A percentile compares a stretch with the other conserved stretches of the same genome.
phyloP scores from a whole-genome alignment of 345 rosid genomes.

The Citrus cavaleriei region DNA sequence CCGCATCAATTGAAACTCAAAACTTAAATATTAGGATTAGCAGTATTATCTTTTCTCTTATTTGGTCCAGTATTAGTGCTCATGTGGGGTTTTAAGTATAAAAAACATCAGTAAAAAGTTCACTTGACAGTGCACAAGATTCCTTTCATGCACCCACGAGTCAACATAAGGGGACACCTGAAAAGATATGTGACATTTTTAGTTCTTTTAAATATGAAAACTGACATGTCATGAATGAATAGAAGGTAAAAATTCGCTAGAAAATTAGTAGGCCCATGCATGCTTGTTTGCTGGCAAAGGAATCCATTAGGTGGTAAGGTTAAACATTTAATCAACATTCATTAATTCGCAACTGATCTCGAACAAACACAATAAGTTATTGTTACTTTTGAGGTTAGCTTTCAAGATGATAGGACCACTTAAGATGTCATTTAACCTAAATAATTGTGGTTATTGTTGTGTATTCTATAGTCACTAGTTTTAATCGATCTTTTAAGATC shows the following conservation, averaged over 20 bases:
- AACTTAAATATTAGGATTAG: no score
- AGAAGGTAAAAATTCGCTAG: background rate
- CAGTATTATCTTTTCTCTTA: background rate
- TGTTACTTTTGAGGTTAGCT: background rate
- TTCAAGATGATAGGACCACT: background rate
- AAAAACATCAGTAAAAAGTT: background rate
- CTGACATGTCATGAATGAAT: background rate
- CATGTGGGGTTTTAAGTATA: background rate
- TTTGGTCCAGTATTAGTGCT: background rate
- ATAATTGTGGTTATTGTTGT: no score
- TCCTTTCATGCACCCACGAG: background rate
- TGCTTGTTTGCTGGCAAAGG: background rate
- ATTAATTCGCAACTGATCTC: background rate
- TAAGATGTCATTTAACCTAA: no score
- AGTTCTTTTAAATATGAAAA: no score
- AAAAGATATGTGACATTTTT: no score
- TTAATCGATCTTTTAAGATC: no score
- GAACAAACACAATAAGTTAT: background rate
- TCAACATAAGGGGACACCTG: background rate
- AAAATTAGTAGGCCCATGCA: conserved; percentile 5
- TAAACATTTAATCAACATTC: background rate
- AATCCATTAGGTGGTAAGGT: background rate
- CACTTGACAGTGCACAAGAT: background rate
- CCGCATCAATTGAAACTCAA: no score
- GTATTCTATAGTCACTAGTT: no score